Conservation (phyloP, 805 yeast species). For the Tetrapisispora iriomotensis region DNA sequence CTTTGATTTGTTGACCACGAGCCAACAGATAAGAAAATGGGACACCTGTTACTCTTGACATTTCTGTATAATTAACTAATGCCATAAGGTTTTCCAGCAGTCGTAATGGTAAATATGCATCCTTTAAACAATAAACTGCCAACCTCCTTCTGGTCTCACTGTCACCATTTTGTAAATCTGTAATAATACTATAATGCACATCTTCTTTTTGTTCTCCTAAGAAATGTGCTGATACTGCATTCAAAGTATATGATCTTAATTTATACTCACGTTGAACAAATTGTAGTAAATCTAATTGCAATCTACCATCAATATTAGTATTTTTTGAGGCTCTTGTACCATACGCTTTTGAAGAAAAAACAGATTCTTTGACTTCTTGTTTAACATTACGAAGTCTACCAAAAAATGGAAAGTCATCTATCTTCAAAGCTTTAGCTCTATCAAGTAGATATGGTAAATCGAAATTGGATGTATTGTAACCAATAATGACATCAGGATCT, state of each 20-base stretch:
- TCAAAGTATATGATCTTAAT: constrained; percentile 85
- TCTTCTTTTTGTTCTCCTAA: constrained; percentile 95
- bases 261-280: constrained; percentile 92
- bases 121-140: constrained; percentile 95
- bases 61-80: constrained; percentile 91
- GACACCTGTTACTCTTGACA: constrained; percentile 99
- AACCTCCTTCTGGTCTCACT: constrained; percentile 87
- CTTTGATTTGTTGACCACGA: constrained; percentile 97
- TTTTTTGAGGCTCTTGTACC: constrained; percentile 92
- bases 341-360: constrained; percentile 88
- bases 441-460: constrained; percentile 90
- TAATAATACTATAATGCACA: constrained; percentile 93
- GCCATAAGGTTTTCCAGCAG: constrained; percentile 91
- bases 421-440: constrained; percentile 66
- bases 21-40: constrained; percentile 83
- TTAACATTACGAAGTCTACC: constrained; percentile 60
- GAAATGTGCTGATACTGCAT: constrained; percentile 91
- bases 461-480: constrained; percentile 89
- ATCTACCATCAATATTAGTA: constrained; percentile 88
- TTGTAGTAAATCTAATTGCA: constrained; percentile 88
- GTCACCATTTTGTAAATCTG: constrained; percentile 87
- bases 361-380: constrained; percentile 73
- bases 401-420: constrained; percentile 69
- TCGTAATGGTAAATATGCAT: constrained; percentile 85
- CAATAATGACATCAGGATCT: constrained; percentile 95